Evolutionary conservation across 2,329 filamentous ascomycete genomes (phyloP).

Genomic region (Aspergillus uvarum): DNA sequence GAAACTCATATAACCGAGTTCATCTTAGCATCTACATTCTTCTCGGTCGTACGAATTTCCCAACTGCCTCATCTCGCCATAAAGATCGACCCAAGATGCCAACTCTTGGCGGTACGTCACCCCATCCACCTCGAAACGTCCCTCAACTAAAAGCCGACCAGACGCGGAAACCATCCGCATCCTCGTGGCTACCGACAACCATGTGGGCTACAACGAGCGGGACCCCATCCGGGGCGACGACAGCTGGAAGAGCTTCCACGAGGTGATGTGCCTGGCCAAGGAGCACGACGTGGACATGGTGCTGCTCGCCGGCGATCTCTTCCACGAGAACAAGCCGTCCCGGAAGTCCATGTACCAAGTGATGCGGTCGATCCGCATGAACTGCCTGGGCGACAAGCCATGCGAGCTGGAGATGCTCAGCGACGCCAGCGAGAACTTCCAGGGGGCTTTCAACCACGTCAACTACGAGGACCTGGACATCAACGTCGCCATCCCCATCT

Average conservation of each 20-base stretch:
- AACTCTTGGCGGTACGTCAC: constrained; percentile 27
- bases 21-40: background rate
- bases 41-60: background rate
- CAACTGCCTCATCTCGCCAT: background rate
- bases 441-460: constrained; percentile 85
- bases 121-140: background rate
- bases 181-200: constrained; percentile 90
- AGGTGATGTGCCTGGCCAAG: constrained; percentile 86
- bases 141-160: constrained; percentile 21
- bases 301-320: constrained; percentile 87
- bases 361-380: constrained; percentile 89
- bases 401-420: constrained; percentile 94
- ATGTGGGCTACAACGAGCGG: constrained; percentile 94
- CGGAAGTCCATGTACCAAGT: constrained; percentile 96
- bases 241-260: constrained; percentile 94
- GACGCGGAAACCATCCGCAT: constrained; percentile 87
- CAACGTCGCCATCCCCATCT: constrained; percentile 94
- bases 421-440: constrained; percentile 87
- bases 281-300: constrained; percentile 96
- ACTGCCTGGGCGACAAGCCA: constrained; percentile 91
- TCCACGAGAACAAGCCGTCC: constrained; percentile 97
- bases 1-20: background rate
- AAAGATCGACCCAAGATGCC: constrained; percentile 23
- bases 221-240: constrained; percentile 94
- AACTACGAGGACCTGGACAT: constrained; percentile 98